Evolutionary conservation across 2,329 filamentous ascomycete species (phyloP).

Genomic region (Stagonosporopsis vannaccii): DNA sequence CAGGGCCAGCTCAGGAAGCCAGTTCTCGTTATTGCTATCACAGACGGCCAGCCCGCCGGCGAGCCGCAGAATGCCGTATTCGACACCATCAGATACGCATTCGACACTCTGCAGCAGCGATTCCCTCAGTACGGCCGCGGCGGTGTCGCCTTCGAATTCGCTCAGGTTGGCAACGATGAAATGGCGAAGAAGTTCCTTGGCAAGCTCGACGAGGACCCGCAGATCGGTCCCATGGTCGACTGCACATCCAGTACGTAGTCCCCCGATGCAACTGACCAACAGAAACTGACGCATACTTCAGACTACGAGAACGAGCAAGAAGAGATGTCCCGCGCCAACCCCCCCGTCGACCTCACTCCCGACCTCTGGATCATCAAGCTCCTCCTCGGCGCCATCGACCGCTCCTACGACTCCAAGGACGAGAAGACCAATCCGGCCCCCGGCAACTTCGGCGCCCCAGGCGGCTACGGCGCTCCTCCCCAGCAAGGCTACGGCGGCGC

Average conservation of each 20-base stretch:
- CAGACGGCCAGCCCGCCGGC: conserved; percentile 70
- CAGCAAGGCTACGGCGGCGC: conserved; percentile 33
- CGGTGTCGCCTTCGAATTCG: conserved; percentile 72
- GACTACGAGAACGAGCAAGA: conserved; percentile 73
- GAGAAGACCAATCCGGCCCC: conserved; percentile 59
- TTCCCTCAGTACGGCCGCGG: conserved; percentile 60
- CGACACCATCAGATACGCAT: conserved; percentile 64
- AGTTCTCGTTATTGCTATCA: conserved; percentile 70
- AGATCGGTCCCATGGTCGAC: conserved; percentile 68
- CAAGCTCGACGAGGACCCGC: conserved; percentile 69
- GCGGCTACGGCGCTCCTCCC: conserved; percentile 40
- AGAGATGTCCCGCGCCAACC: conserved; percentile 68
- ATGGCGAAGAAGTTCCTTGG: conserved; percentile 69
- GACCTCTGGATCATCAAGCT: conserved; percentile 73
- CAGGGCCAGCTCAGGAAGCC: conserved; percentile 66
- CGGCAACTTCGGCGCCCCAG: conserved; percentile 40
- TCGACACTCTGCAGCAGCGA: conserved; percentile 58
- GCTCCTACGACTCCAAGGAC: conserved; percentile 70
- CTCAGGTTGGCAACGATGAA: conserved; percentile 72
- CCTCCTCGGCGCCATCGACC: conserved; percentile 71
- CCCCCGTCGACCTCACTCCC: conserved; percentile 68
- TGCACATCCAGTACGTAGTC: conserved; percentile 71
- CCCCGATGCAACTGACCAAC: neutral
- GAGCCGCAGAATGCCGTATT: conserved; percentile 65
- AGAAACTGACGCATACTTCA: conserved; percentile 34